Evolutionary conservation across 2,329 filamentous ascomycete genomes (phyloP), one percentile per base, ranked within the genome.

Genomic region (Magnaporthiopsis rhizophila): DNA sequence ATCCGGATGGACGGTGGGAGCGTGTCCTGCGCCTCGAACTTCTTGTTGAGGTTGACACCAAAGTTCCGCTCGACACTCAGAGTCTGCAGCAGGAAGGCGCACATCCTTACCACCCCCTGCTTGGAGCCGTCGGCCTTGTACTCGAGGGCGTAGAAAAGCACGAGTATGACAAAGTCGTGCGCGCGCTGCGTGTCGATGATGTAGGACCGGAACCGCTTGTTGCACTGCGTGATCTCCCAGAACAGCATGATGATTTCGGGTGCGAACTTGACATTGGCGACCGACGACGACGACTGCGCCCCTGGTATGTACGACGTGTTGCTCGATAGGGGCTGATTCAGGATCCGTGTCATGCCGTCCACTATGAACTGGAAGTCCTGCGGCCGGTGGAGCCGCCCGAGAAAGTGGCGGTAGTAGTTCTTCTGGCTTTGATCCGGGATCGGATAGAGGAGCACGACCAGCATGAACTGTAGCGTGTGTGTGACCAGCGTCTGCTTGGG

Each of bases 341-440:
- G 80, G 61, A 98, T 91, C 70, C 92, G 86, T 0, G 89, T 93
- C 89, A 97, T 96, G 61, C 93, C 93, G 73, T 97, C 93, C 13
- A 96, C 91, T 30, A 98, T 87, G 73, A 99, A 99, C 74, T 99
- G 95, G 72, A 99, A 98, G 74, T 99, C 95, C 74, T 97, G 92
- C 0, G 94, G 91, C 60, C 95, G 86, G 76, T 98, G 95, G 59
- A 99, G 77, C 53, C 94, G 86, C 36, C 95, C 91, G 36, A 97
- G 85, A 69, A 96, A 97, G 75, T 97, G 92, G 21, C 95, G 89
- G 74, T 96, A 98, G 72, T 88, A 94, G 74, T 99, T 99, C 79
- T 96, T 96, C 28, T 58, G 61, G 53, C 50, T 82, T 64, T 85
- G 83, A 73, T 97, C 92, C 0, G 93, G 93, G 62, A 97, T 90